Conservation (phyloP, 176 grass and related monocot species). For the Cymbopogon citratus region DNA sequence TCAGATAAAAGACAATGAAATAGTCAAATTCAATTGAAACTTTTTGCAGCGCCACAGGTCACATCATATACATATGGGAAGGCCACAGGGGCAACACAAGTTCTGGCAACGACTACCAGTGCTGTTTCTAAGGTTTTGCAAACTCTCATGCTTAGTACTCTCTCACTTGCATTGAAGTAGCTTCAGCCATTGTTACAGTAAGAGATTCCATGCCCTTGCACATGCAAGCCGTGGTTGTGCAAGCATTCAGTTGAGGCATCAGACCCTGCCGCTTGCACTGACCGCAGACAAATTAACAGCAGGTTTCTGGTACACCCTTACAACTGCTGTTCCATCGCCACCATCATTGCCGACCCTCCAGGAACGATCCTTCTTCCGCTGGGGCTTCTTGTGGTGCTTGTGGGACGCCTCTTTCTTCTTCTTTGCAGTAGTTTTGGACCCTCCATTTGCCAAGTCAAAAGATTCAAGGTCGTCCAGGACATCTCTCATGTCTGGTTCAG, state of each 20-base stretch:
- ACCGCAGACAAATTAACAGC: slow-evolving; percentile 10
- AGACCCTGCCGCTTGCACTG: not conserved
- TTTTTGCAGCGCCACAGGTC: too few relatives aligned
- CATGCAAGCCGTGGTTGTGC: not conserved
- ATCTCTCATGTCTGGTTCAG: slow-evolving; percentile 25
- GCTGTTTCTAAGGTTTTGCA: not conserved
- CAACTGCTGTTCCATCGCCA: slow-evolving; percentile 42
- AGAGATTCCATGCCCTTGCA: not conserved
- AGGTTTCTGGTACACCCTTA: slow-evolving; percentile 51
- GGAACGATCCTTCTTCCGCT: slow-evolving; percentile 69
- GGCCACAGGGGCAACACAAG: not conserved
- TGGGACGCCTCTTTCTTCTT: slow-evolving; percentile 33
- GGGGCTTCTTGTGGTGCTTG: slow-evolving; percentile 61
- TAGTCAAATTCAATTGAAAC: too few relatives aligned
- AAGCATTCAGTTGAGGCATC: not conserved
- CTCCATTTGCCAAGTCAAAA: slow-evolving; percentile 44
- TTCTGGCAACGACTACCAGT: not conserved
- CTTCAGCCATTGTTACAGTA: not conserved
- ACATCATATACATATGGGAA: too few relatives aligned
- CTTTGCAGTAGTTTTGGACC: slow-evolving; percentile 18
- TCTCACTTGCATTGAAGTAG: not conserved
- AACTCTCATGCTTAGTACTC: not conserved
- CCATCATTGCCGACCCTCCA: slow-evolving; percentile 55
- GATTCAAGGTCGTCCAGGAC: slow-evolving; percentile 51
- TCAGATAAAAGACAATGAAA: too few relatives aligned